Conservation (phyloP, 1,284 basidiomycete genomes). For the Hemileia vastatrix region DNA sequence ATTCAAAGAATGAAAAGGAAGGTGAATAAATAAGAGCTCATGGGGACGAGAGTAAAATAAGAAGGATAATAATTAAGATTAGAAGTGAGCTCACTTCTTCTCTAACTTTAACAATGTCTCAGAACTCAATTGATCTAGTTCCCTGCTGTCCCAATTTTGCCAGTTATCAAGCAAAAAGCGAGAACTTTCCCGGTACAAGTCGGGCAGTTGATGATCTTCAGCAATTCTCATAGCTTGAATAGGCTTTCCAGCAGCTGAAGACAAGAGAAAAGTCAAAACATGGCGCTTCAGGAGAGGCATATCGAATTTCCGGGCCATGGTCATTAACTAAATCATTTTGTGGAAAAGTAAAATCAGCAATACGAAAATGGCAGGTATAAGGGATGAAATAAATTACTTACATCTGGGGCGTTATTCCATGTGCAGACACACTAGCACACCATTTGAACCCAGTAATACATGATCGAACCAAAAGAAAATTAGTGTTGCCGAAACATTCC, state of each 20-base stretch:
- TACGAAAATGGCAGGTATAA: not conserved
- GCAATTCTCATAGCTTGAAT: slow-evolving; percentile 83
- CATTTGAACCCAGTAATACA: not conserved
- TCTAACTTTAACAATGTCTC: slow-evolving; percentile 76
- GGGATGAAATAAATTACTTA: not conserved
- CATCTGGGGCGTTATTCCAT: slow-evolving; percentile 22
- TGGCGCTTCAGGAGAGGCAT: slow-evolving; percentile 67
- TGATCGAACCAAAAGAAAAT: not conserved
- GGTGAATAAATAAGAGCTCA: not conserved
- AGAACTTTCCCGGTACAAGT: slow-evolving; percentile 75
- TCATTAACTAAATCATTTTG: slow-evolving; percentile 49
- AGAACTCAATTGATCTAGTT: slow-evolving; percentile 64
- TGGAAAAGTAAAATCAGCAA: not conserved
- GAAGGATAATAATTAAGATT: not conserved
- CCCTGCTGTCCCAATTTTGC: slow-evolving; percentile 53
- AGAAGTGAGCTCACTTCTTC: slow-evolving; percentile 54
- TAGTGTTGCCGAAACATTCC: not conserved
- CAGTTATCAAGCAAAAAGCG: slow-evolving; percentile 75
- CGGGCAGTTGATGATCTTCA: slow-evolving; percentile 41
- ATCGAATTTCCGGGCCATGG: slow-evolving; percentile 72
- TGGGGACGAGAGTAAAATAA: not conserved
- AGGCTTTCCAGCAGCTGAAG: slow-evolving; percentile 77
- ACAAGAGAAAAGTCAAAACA: slow-evolving; percentile 73
- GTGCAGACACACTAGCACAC: slow-evolving; percentile 24
- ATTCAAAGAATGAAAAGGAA: not conserved